A percentile compares a stretch with the other conserved stretches of the same genome.
Conservation (phyloP, 1,139 yeast species). For the Protomyces inundatus region DNA sequence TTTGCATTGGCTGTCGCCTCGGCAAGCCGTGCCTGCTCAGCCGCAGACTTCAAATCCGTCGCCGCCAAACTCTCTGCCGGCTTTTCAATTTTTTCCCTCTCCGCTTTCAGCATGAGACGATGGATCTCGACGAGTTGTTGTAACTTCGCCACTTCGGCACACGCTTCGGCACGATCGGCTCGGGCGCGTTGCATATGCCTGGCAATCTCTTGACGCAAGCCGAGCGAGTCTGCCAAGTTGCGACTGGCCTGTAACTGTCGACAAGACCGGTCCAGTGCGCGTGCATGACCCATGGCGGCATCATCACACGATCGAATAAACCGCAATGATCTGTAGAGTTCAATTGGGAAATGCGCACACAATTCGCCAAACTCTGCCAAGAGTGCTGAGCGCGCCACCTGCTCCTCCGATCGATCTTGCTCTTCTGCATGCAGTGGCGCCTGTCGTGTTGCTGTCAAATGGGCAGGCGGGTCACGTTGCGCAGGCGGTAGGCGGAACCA, state of each 20-base stretch:
- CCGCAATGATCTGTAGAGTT: slow-evolving; percentile 12
- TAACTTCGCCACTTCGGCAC: slow-evolving; percentile 12
- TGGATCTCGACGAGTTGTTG: slow-evolving; percentile 12
- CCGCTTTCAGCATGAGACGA: background rate
- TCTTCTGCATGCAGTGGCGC: background rate
- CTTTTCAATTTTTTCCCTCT: background rate
- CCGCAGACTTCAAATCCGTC: background rate
- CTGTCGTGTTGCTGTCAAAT: background rate
- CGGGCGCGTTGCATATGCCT: slow-evolving; percentile 1
- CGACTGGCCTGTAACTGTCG: background rate
- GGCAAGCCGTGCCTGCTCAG: background rate
- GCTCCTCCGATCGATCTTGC: slow-evolving; percentile 14
- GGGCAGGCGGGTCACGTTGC: background rate
- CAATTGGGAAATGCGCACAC: slow-evolving; percentile 18
- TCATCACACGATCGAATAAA: slow-evolving; percentile 8
- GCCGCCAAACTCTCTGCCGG: background rate
- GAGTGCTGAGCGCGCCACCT: background rate
- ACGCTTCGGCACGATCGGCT: slow-evolving; percentile 7
- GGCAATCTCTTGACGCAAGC: background rate
- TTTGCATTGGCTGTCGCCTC: background rate
- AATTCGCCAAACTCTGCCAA: slow-evolving; percentile 2
- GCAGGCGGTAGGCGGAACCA: slow-evolving; percentile 10
- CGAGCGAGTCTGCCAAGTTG: background rate
- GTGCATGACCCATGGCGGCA: background rate
- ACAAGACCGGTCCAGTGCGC: slow-evolving; percentile 5